Base-by-base conservation (phyloP, 306 rosid species). In the Citrullus mucosospermus region DNA sequence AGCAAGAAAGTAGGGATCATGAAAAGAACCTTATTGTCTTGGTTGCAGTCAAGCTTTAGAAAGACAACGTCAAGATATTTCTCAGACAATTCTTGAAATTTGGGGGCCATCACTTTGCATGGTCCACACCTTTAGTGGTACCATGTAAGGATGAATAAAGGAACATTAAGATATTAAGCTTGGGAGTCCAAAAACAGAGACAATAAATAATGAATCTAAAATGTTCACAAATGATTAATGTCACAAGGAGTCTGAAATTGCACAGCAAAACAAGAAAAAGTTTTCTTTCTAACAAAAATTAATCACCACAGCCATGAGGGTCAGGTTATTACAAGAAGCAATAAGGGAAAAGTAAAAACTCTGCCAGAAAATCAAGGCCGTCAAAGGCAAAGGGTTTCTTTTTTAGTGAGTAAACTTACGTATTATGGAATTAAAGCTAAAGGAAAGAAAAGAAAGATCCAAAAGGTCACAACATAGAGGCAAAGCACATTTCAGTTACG, bases 21-120 rank as follows among this genome's bases (percentile, higher is more conserved):
- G 57, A 28, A n/a, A 62, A 82, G 57, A 56, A 92, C 97, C 97
- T 82, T 95, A 84, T 95, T 95, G 6, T 92, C 96, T 85, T 90
- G 89, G 86, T 88, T 95, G 85, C 99, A 95, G 60, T 95, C 99
- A 36, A 95, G 97, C 91, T 95, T 95, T 80, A 92, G 86, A 79
- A 95, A 95, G 36, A 95, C 89, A 56, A 91, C 99, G 81, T 95
- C 99, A 34, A 83, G 83, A 77, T 92, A 90, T 89, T 91, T 88
- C 84, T 91, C 78, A 8, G 99, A 88, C 79, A 95, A 79, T 62
- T 89, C 90, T 87, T 85, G 82, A 76, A 30, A 95, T 80, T 86
- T 92, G 38, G 99, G 99, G 74, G 97, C 99, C 9, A 95, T 95
- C 80, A 95, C 95, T 84, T 92, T 95, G 93, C 99, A 95, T 71